Evolutionary conservation across 208 protist genomes (phyloP), one percentile per base, ranked within the genome.

Genomic region (Porcisia deanei): DNA sequence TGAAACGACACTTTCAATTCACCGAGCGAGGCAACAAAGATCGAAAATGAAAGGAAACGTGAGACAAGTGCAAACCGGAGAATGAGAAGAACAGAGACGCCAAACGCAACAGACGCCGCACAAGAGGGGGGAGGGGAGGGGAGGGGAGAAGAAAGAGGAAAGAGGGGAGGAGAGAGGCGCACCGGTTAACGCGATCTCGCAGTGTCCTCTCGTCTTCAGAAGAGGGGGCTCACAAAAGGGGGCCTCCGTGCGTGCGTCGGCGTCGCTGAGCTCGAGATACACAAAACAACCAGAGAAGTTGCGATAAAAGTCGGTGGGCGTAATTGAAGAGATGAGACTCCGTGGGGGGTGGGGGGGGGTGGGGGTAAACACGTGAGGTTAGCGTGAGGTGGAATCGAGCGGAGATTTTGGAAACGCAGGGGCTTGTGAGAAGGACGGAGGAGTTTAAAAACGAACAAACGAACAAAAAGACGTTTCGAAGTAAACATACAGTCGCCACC

Each of bases 21-120:
- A 81, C 75, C 14, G 65, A 73, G 0, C 49, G 14, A 30, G 30
- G 45, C 16, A 77, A 54, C 41, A 37, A 69, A 43, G 61, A 67
- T n/a, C 14, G 39, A 8, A 18, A 34, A 70, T 58, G 59, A 64
- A 64, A 75, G 66, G 22, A 30, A 34, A 74, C 55, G 64, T 69
- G 61, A 67, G 64, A 52, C 3, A 71, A 49, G 68, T 9, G 1
- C 41, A 30, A 49, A 25, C 16, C 20, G 45, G 25, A 67, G 61
- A 2, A 25, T 49, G 39, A 18, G 41, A 47, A 41, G 18, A 30
- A 41, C 43, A 41, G 45, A 37, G 65, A 25, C 65, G 47, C 65
- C 14, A 49, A 54, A 57, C 47, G 22, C 65, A 37, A 37, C 45
- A 70, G 47, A 70, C 4, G 25, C 43, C 41, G 65, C 41, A 55